Percentiles rank a stretch among this genome's conserved stretches.
phyloP scores from a whole-genome alignment of 2,329 filamentous ascomycete species.

The Drechslerella stenobrocha region DNA sequence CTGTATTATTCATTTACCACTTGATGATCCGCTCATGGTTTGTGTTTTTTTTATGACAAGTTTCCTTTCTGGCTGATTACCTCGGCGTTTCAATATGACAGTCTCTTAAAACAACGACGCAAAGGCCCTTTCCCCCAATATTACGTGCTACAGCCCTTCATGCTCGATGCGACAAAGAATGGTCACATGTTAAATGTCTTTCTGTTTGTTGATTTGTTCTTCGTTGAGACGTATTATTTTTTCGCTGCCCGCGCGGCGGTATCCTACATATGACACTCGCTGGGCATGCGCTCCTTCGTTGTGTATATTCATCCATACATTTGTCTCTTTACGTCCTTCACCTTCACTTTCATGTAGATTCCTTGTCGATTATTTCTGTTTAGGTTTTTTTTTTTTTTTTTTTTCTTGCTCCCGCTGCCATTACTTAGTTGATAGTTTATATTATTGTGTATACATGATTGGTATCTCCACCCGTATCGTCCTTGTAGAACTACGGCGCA shows the following conservation, averaged over 20 bases:
- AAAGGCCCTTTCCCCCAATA: too few species aligned
- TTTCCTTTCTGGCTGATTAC: conserved; percentile 19
- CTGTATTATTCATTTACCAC: not conserved
- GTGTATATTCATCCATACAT: conserved; percentile 10
- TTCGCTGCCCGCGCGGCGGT: not conserved
- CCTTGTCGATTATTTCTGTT: conserved; percentile 15
- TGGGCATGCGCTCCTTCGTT: not conserved
- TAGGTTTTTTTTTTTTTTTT: too few species aligned
- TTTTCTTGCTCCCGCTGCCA: conserved; percentile 5
- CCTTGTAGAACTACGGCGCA: too few species aligned
- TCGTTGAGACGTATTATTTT: not conserved
- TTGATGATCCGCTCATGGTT: conserved; percentile 33
- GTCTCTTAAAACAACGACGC: too few species aligned
- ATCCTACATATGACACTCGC: not conserved
- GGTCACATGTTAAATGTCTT: too few species aligned
- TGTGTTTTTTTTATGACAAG: conserved; percentile 8
- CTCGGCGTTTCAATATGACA: conserved; percentile 7
- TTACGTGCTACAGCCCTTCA: too few species aligned
- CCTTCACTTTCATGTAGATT: conserved; percentile 21
- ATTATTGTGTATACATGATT: conserved; percentile 30
- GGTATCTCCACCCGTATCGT: not conserved
- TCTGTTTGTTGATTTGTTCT: not conserved
- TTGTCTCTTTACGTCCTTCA: not conserved
- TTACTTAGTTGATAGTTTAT: conserved; percentile 45
- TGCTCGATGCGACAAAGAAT: too few species aligned